Base-by-base conservation (phyloP, 202 grass and related monocot genomes). In the Brachypodium distachyon region DNA sequence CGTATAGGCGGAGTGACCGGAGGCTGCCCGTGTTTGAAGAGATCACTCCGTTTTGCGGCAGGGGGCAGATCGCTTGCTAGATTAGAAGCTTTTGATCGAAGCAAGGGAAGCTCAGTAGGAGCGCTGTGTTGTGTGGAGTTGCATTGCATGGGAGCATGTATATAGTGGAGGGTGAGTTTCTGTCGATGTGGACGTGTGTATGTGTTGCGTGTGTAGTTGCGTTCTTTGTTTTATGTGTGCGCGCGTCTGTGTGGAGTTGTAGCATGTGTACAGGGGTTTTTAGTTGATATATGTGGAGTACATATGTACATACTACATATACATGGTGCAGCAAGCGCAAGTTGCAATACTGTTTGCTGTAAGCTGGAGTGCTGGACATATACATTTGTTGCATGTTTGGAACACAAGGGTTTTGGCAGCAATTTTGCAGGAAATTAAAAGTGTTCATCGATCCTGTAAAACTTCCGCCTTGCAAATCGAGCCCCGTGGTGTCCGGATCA, bases 11-110 rank as follows among this genome's bases (percentile, higher is more conserved):
- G 38, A 80, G 62, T 53, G 82, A 70, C 70, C 70, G 72, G 82
- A 73, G 93, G 76, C 81, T 96, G 22, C 93, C 93, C 5, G 88
- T 96, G 7, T 96, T 96, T 78, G 90, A 96, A 80, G 90, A 90
- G 79, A 92, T 96, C 47, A 75, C 90, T n/a, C 74, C 84, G 0
- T 25, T 78, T 31, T 34, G 12, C 59, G 81, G 12, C 59, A 84
- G 42, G 76, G 67, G 90, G 74, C 90, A 87, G 23, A 58, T 86
- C 59, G 84, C 89, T 56, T 90, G 84, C 75, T 96, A 85, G 64
- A 12, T 62, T 16, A 43, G 38, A 43, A 27, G 13, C n/a, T n/a
- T n/a, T n/a, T n/a, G n/a, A n/a, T n/a, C n/a, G n/a, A n/a, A n/a
- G n/a, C 62, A 0, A 7, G 13, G 46, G 73, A 83, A 51, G 58